Evolutionary conservation across 164 flowering plant genomes (phyloP).

Genomic region (Vitis amurensis): DNA sequence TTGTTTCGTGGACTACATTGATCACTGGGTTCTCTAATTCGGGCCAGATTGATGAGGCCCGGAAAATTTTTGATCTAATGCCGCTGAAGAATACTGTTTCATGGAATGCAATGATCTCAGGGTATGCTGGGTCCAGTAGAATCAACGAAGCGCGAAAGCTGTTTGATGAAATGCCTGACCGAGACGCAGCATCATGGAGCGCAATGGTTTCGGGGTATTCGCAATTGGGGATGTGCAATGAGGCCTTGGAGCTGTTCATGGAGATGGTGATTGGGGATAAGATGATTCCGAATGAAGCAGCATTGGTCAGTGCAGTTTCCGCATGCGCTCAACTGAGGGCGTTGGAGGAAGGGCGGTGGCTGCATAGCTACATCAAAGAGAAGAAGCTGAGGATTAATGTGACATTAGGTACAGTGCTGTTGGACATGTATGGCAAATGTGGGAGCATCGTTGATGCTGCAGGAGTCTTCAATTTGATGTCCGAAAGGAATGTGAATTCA

Average conservation of each 20-base stretch:
- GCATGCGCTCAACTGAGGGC: constrained; percentile 32
- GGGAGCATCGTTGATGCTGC: constrained; percentile 25
- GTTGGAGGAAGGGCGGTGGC: constrained; percentile 27
- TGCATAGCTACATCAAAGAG: constrained; percentile 23
- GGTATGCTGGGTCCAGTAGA: constrained; percentile 19
- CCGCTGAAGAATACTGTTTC: constrained; percentile 26
- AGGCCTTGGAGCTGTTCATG: constrained; percentile 21
- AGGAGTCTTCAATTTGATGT: constrained; percentile 25
- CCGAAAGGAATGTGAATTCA: constrained; percentile 25
- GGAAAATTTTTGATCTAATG: constrained; percentile 28
- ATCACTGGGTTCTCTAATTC: constrained; percentile 22
- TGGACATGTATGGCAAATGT: constrained; percentile 40
- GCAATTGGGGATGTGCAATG: constrained; percentile 20
- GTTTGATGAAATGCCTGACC: constrained; percentile 28
- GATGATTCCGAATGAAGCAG: constrained; percentile 23
- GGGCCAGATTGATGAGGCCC: constrained; percentile 18
- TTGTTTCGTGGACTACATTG: constrained; percentile 36
- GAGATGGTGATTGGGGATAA: constrained; percentile 17
- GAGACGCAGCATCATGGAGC: constrained; percentile 27
- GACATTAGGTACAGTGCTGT: constrained; percentile 23
- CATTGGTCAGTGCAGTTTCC: constrained; percentile 28
- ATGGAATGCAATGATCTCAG: constrained; percentile 36
- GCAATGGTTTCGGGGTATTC: constrained; percentile 31
- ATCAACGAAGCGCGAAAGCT: constrained; percentile 14
- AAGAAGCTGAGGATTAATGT: constrained; percentile 16